A percentile compares a stretch with the other conserved stretches of the same genome.
Evolutionary conservation across 768 basidiomycete species (phyloP).

Genomic region (Boletus pseudo-olivaceus): DNA sequence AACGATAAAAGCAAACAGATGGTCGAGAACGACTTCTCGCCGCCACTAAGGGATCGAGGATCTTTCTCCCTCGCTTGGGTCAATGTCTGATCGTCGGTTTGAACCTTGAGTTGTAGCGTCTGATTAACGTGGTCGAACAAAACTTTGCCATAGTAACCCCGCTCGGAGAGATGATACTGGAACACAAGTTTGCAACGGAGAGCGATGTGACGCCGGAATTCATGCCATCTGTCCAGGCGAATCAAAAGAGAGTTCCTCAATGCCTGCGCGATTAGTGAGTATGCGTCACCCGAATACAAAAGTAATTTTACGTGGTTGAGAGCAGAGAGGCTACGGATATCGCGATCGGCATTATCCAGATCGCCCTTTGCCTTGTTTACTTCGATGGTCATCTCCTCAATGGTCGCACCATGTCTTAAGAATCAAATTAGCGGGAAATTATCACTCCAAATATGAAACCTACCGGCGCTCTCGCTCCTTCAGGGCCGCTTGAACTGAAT

Average conservation of each 20-base stretch:
- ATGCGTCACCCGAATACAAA: not conserved
- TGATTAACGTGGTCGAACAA: constrained; percentile 72
- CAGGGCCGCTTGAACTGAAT: constrained; percentile 61
- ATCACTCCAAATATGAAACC: constrained; percentile 10
- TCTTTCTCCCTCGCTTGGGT: constrained; percentile 76
- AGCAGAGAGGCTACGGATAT: constrained; percentile 57
- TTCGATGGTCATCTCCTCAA: constrained; percentile 74
- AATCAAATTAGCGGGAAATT: constrained; percentile 1
- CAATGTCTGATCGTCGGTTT: constrained; percentile 74
- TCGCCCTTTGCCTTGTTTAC: constrained; percentile 61
- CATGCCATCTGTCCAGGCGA: constrained; percentile 76
- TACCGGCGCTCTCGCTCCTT: constrained; percentile 64
- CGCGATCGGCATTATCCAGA: constrained; percentile 56
- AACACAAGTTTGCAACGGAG: constrained; percentile 83
- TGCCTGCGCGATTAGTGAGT: constrained; percentile 42
- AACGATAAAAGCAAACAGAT: constrained; percentile 91
- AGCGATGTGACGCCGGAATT: constrained; percentile 87
- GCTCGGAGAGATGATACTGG: constrained; percentile 73
- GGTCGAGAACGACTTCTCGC: constrained; percentile 96
- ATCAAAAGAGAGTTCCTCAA: constrained; percentile 60
- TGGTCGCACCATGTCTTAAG: constrained; percentile 65
- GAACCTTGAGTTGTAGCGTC: constrained; percentile 70
- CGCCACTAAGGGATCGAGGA: constrained; percentile 83
- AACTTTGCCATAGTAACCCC: constrained; percentile 89
- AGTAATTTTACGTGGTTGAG: constrained; percentile 59